phyloP scores from a whole-genome alignment of 768 basidiomycete genomes.

The Cystobasidium tubakii region DNA sequence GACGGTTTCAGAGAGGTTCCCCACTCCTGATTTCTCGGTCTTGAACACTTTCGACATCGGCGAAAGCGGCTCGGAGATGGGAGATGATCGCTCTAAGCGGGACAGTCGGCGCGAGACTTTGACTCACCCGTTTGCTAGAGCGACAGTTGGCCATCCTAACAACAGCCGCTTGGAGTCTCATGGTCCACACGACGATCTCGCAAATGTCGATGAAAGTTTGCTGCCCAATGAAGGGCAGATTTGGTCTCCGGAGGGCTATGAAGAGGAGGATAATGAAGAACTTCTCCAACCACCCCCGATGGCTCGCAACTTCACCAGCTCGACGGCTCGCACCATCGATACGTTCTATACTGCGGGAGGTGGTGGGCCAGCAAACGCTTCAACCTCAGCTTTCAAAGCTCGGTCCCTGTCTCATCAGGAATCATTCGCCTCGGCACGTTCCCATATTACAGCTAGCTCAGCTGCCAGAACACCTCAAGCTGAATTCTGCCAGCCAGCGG shows the following conservation, averaged over 20 bases:
- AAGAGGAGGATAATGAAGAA: slow-evolving; percentile 3
- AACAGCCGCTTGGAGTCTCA: no score
- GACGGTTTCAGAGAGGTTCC: not conserved
- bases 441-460: slow-evolving; percentile 25
- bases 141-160: not conserved
- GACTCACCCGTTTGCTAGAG: not conserved
- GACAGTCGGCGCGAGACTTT: not conserved
- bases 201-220: slow-evolving; percentile 1
- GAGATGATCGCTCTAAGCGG: not conserved
- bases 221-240: not conserved
- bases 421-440: slow-evolving; percentile 22
- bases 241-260: not conserved
- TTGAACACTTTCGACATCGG: not conserved
- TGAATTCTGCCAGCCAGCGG: not conserved
- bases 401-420: slow-evolving; percentile 6
- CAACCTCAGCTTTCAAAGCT: not conserved
- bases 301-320: slow-evolving; percentile 12
- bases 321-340: not conserved
- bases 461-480: slow-evolving; percentile 9
- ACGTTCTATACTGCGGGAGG: slow-evolving; percentile 6
- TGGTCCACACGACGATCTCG: not conserved
- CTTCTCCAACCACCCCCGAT: not conserved
- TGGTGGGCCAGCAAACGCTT: slow-evolving; percentile 6
- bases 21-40: slow-evolving; percentile 2
- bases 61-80: not conserved